phyloP scores from a whole-genome alignment of 2,329 filamentous ascomycete species.

The Xylaria sp. region DNA sequence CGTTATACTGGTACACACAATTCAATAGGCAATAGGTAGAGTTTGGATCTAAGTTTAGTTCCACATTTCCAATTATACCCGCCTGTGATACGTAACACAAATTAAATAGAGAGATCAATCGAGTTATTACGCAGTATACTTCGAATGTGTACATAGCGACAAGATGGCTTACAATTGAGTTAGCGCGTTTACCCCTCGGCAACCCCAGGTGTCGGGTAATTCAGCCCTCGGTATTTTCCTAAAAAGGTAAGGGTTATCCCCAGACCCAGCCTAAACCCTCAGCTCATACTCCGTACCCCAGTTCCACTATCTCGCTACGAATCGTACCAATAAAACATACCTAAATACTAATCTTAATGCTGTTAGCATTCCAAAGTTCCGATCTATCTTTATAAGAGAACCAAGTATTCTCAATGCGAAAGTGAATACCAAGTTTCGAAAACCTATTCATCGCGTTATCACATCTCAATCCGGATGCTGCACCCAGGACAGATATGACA shows the following conservation, averaged over 20 bases:
- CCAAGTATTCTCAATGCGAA: background rate
- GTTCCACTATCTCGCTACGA: background rate
- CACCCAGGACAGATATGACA: slow-evolving; percentile 17
- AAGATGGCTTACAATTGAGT: background rate
- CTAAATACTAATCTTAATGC: background rate
- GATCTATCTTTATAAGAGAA: background rate
- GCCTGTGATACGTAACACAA: background rate
- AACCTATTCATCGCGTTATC: background rate
- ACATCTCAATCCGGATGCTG: slow-evolving; percentile 4
- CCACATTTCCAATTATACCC: background rate
- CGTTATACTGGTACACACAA: background rate
- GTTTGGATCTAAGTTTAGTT: background rate
- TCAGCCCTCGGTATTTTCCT: slow-evolving; percentile 21
- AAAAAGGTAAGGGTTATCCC: slow-evolving; percentile 7
- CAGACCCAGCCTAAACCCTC: background rate
- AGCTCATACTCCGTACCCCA: background rate
- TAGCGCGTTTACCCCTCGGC: background rate
- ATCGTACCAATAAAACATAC: background rate
- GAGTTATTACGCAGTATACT: too few species aligned
- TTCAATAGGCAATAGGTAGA: background rate
- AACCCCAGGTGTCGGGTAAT: too few species aligned
- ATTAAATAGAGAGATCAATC: too few species aligned
- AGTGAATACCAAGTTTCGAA: background rate
- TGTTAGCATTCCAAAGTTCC: background rate
- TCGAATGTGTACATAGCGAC: too few species aligned